Base-by-base conservation (phyloP, 2,329 filamentous ascomycete genomes). In the Monosporascus sp. region DNA sequence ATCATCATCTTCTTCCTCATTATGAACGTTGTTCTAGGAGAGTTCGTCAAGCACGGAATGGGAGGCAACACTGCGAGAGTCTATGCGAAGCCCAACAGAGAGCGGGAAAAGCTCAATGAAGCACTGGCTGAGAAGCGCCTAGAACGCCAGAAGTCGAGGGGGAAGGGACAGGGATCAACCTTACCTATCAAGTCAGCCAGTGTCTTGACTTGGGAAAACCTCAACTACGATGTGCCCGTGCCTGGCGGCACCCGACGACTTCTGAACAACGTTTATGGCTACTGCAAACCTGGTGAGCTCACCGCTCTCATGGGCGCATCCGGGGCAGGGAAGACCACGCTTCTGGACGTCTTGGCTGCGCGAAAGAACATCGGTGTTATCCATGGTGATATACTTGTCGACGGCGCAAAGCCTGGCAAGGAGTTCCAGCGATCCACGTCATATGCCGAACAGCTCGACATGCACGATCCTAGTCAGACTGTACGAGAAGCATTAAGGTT, bases 321-420 rank as follows among this genome's bases (percentile, higher is more conserved):
- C 5, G 88, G 88, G n/a, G 91, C 90, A 5, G 91, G 91, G 48
- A 96, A 96, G 73, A 94, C 90, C 0, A 95, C 91, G 0, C 74
- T 95, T 0, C 75, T 96, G 3, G 89, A 96, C 63, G 88, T 93
- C 1, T 74, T 95, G 37, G 81, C 81, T 0, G 68, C 76, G 1
- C 73, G 82, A 38, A 84, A 84, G 71, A 84, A 81, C 59, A 82
- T 85, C 52, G 82, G 82, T 59, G 79, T 84, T 2, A 80, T 85
- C 40, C 61, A 66, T 0, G 81, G 81, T 40, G 78, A 82, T 41
- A 76, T 85, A 8, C 67, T 84, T 2, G 79, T 85, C 37, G 82
- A 85, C 54, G 80, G 78, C 16, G 55, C 69, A 43, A 78, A 78
- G 59, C 81, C 81, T 0, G 80, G 80, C 38, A 79, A 78, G 62